A percentile compares a stretch with the other conserved stretches of the same genome.
phyloP scores from a whole-genome alignment of 805 yeast genomes.

The Tetrapisispora nanseiensis region DNA sequence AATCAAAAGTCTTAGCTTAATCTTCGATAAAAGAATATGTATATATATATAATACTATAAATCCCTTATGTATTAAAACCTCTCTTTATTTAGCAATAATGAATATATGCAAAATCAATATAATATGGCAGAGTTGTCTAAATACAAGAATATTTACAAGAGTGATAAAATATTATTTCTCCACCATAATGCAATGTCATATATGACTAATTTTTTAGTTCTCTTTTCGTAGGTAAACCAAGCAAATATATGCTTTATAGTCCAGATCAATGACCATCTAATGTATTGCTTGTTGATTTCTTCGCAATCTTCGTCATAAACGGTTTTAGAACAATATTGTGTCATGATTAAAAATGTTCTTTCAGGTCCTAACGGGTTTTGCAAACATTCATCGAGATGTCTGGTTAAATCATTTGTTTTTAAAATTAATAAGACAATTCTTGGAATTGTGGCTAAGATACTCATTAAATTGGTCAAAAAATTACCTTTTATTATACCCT shows the following conservation, averaged over 20 bases:
- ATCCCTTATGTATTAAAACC: too few species aligned
- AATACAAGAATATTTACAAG: slow-evolving; percentile 4
- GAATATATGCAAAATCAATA: too few species aligned
- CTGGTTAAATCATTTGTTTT: slow-evolving; percentile 93
- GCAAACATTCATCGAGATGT: slow-evolving; percentile 72
- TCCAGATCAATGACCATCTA: slow-evolving; percentile 23
- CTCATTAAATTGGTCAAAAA: slow-evolving; percentile 68
- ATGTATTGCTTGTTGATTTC: slow-evolving; percentile 9
- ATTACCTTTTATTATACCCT: slow-evolving; percentile 49
- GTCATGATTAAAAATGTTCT: slow-evolving; percentile 85
- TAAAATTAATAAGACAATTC: slow-evolving; percentile 72
- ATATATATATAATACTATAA: not conserved
- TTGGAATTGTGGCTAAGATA: slow-evolving; percentile 69
- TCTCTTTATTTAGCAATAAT: too few species aligned
- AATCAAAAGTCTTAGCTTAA: too few species aligned
- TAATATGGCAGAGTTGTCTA: not conserved
- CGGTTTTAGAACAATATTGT: slow-evolving; percentile 74
- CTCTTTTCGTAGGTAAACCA: slow-evolving; percentile 25
- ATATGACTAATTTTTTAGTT: slow-evolving; percentile 20
- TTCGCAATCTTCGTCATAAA: slow-evolving; percentile 57
- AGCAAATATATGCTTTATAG: slow-evolving; percentile 13
- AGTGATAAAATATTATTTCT: slow-evolving; percentile 2
- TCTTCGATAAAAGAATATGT: not conserved
- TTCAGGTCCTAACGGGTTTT: slow-evolving; percentile 78
- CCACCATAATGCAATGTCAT: slow-evolving; percentile 24